Evolutionary conservation across 2,329 filamentous ascomycete species (phyloP), one percentile per base, ranked within the genome.

Genomic region (Fusarium sulawesiense): DNA sequence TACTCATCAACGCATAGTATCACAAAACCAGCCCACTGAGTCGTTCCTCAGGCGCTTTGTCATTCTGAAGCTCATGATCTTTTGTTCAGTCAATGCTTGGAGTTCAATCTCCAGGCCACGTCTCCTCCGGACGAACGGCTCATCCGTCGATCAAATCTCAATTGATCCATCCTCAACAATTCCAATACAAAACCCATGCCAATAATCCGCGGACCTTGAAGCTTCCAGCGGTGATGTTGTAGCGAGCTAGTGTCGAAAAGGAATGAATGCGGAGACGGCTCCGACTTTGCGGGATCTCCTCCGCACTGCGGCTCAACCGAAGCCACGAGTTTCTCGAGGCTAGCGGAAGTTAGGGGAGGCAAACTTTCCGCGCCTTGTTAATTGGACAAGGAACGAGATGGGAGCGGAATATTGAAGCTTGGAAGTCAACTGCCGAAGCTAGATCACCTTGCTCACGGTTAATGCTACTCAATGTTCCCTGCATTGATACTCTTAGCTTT

Each of bases 271-370:
- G 55, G 63, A 61, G 55, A 34, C 42, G 42, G 61, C 37, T 41
- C 62, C 62, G 49, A 34, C 20, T 40, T 40, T 67, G 57, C 63
- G 56, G 62, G 61, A 55, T 49, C 44, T 21, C 34, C 63, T 54
- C 63, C 63, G 62, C 63, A 66, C 29, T 41, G n/a, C 32, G 41
- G 34, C 46, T 64, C 32, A 53, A 53, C 34, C 20, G 16, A 27
- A 16, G 49, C 49, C 49, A 53, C 49, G 49, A 53, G 49, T 14
- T 53, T 53, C 7, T 16, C 5, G 18, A 25, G 2, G 18, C 37
- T 53, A 53, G 34, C 23, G n/a, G 29, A 13, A 10, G 11, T 12
- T 37, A 37, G 34, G 10, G 18, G 18, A 37, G 34, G 34, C 34
- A 37, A 37, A 37, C 18, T n/a, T 37, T 37, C 34, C 18, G 18